Evolutionary conservation across 306 rosid species (phyloP).

Genomic region (Crataegus laevigata): DNA sequence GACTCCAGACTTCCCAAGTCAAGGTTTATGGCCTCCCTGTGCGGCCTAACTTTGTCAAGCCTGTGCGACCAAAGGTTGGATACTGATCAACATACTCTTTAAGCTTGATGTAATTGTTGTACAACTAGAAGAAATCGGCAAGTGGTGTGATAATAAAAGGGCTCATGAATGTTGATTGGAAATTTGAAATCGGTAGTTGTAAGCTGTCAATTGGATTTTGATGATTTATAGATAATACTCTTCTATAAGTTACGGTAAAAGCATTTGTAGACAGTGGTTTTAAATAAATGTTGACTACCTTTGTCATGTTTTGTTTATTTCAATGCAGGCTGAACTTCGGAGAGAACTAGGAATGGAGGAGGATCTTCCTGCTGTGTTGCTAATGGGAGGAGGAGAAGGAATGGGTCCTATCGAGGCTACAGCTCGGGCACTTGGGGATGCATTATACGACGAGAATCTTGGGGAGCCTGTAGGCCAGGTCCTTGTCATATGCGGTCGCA

Average conservation of each 20-base stretch:
- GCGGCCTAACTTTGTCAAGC: constrained; percentile 81
- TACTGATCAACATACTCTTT: not conserved
- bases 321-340: constrained; percentile 55
- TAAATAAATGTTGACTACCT: not conserved
- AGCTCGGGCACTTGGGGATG: constrained; percentile 78
- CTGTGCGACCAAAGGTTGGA: constrained; percentile 78
- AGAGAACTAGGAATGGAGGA: constrained; percentile 84
- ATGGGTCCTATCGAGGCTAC: constrained; percentile 99
- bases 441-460: constrained; percentile 50
- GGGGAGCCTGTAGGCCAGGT: constrained; percentile 77
- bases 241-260: not conserved
- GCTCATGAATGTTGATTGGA: not conserved
- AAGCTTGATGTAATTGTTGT: constrained; percentile 5
- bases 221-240: not conserved
- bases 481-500: constrained; percentile 91
- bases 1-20: constrained; percentile 75
- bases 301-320: constrained; percentile 3
- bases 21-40: constrained; percentile 88
- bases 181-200: not conserved
- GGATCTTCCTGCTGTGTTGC: constrained; percentile 89
- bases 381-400: constrained; percentile 99
- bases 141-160: not conserved
- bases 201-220: not conserved
- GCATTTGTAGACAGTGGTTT: not conserved
- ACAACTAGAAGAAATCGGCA: not conserved